Evolutionary conservation across 2,329 filamentous ascomycete genomes (phyloP), one percentile per base, ranked within the genome.

Genomic region (Trichoderma cornu-damae): DNA sequence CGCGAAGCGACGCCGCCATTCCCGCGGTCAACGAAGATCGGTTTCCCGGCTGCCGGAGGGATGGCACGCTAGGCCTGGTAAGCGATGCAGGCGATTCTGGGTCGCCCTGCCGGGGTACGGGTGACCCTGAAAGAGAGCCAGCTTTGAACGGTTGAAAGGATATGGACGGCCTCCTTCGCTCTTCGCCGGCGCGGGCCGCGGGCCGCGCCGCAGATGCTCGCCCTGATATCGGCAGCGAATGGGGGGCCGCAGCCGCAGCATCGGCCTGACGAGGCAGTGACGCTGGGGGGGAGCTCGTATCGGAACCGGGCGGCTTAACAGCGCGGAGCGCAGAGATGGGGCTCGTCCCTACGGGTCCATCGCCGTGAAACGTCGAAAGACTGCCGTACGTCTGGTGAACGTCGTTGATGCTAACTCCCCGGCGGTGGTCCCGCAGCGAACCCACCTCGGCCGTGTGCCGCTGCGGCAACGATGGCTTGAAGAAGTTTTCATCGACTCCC

Each of bases 121-220:
- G 93, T 4, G 92, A 96, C 3, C 89, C 90, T 2, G 92, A 96
- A n/a, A 97, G 77, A 1, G 93, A 95, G 9, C 93, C 93, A 12
- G 92, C 90, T 72, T 99, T 99, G 77, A 99, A 99, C 0, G 93
- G 92, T 65, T 95, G 90, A 66, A 96, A 96, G 0, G 90, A 95
- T 20, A 96, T 83, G 0, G 90, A 96, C 6, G 89, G 86, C 53
- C 90, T 84, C 64, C 91, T 82, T 53, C 79, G 66, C 20, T 75
- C 77, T 42, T 88, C 78, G 18, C 86, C 72, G 12, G 72, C 73
- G 49, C 77, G 76, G 38, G 76, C 60, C 1, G 71, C 63, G 11
- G 71, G 72, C 24, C 73, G 70, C 20, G 66, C 59, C 22, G 68
- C 58, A 12, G 66, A 62, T 5, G 62, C 58, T 14, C 70, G 66